Percentiles rank a stretch among this genome's conserved stretches.
Conservation (phyloP, 176 grass and related monocot genomes). For the Panicum miliaceum region DNA sequence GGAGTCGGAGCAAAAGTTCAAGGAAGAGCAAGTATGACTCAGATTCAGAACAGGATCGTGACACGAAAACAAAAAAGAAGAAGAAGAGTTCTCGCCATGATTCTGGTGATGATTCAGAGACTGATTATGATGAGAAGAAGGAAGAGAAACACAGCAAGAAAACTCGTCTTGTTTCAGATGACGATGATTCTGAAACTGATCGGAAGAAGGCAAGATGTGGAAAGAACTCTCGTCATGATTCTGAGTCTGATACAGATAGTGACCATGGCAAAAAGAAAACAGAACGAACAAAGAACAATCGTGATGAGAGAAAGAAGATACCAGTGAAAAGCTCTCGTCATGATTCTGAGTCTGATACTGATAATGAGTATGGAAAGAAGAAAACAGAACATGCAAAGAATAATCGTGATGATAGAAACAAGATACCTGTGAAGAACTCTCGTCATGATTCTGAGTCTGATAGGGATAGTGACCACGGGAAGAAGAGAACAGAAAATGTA, state of each 20-base stretch:
- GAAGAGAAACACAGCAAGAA: slow-evolving; percentile 51
- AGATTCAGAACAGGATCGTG: slow-evolving; percentile 38
- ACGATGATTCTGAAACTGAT: slow-evolving; percentile 53
- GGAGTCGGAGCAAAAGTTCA: slow-evolving; percentile 32
- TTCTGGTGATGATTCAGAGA: slow-evolving; percentile 49
- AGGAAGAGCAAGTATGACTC: slow-evolving; percentile 54
- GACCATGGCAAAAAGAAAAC: slow-evolving; percentile 51
- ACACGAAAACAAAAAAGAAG: slow-evolving; percentile 10
- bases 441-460: slow-evolving; percentile 41
- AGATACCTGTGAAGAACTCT: background rate
- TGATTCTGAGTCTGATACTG: slow-evolving; percentile 55
- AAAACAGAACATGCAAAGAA: slow-evolving; percentile 36
- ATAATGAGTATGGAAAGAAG: slow-evolving; percentile 49
- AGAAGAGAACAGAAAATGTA: background rate
- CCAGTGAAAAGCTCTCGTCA: slow-evolving; percentile 27
- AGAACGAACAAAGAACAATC: slow-evolving; percentile 33
- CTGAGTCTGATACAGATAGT: slow-evolving; percentile 56
- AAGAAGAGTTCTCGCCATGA: slow-evolving; percentile 33
- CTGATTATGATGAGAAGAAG: slow-evolving; percentile 44
- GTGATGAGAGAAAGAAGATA: slow-evolving; percentile 32
- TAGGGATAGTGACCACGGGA: background rate
- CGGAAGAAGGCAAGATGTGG: slow-evolving; percentile 40
- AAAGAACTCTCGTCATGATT: slow-evolving; percentile 35
- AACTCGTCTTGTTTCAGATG: slow-evolving; percentile 46
- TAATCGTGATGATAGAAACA: slow-evolving; percentile 37